Conservation (phyloP, 345 rosid species). For the Atalantia buxifolia region DNA sequence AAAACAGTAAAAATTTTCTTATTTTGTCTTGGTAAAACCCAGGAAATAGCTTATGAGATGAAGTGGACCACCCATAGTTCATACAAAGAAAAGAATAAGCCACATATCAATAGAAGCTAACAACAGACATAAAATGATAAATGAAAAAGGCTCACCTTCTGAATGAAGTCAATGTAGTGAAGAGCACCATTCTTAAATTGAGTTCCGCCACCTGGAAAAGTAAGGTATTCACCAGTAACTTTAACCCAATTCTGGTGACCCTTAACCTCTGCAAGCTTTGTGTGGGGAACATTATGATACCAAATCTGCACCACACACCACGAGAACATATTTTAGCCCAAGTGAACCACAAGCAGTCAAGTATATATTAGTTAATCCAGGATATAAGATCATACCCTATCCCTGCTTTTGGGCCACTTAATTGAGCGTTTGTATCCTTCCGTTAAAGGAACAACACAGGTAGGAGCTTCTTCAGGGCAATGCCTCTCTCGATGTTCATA, state of each 20-base stretch:
- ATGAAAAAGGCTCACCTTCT: slow-evolving; percentile 28
- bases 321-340: slow-evolving; percentile 8
- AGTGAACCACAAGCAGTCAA: background rate
- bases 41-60: slow-evolving; percentile 8
- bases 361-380: background rate
- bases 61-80: background rate
- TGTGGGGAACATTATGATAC: slow-evolving; percentile 67
- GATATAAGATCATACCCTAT: slow-evolving; percentile 39
- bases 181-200: slow-evolving; percentile 54
- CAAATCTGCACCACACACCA: slow-evolving; percentile 50
- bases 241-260: slow-evolving; percentile 83
- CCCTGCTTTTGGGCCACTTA: slow-evolving; percentile 91
- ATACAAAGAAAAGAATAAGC: background rate
- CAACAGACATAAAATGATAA: background rate
- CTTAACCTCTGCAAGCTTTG: slow-evolving; percentile 62
- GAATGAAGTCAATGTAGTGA: slow-evolving; percentile 49
- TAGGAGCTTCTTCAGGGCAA: slow-evolving; percentile 81
- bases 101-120: background rate
- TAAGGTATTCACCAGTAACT: slow-evolving; percentile 49
- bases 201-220: slow-evolving; percentile 61
- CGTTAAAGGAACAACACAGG: slow-evolving; percentile 79
- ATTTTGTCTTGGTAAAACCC: slow-evolving; percentile 12
- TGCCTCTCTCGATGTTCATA: slow-evolving; percentile 94
- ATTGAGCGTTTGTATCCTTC: slow-evolving; percentile 66
- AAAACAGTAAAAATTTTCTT: background rate